Conservation (phyloP, 495 filamentous ascomycete species). For the Xylaria acuta region DNA sequence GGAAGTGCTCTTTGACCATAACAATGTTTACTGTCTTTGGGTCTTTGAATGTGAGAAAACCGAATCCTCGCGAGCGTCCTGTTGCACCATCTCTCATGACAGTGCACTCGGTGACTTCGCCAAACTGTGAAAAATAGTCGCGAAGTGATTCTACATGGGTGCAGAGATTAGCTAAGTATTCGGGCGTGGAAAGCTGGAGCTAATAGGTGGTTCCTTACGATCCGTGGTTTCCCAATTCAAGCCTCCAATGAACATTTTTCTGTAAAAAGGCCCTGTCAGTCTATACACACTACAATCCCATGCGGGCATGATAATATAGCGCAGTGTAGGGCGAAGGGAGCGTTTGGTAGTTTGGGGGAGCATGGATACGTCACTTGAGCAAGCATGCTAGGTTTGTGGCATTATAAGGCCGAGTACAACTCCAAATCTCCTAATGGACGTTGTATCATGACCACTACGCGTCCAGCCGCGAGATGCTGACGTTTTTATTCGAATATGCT, state of each 20-base stretch:
- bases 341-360: conserved; percentile 18
- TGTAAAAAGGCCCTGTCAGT: conserved; percentile 52
- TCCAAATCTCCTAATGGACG: conserved; percentile 9
- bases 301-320: conserved; percentile 6
- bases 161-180: conserved; percentile 25
- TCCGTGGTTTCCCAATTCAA: conserved; percentile 99
- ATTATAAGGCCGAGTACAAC: conserved; percentile 23
- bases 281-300: conserved; percentile 22
- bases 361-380: conserved; percentile 25
- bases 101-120: conserved; percentile 95
- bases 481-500: conserved; percentile 5
- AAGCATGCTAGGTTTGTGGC: conserved; percentile 29
- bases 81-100: conserved; percentile 97
- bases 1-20: conserved; percentile 98
- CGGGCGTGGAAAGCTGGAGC: conserved; percentile 1
- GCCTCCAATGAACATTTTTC: conserved; percentile 99
- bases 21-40: conserved; percentile 97
- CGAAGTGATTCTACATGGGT: conserved; percentile 82
- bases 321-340: not conserved
- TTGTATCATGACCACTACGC: conserved; percentile 31
- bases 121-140: conserved; percentile 97
- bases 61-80: conserved; percentile 93
- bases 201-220: conserved; percentile 64
- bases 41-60: conserved; percentile 97
- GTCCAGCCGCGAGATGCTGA: conserved; percentile 24